phyloP scores from a whole-genome alignment of 148 eudicot genomes.

The Diospyros lotus region DNA sequence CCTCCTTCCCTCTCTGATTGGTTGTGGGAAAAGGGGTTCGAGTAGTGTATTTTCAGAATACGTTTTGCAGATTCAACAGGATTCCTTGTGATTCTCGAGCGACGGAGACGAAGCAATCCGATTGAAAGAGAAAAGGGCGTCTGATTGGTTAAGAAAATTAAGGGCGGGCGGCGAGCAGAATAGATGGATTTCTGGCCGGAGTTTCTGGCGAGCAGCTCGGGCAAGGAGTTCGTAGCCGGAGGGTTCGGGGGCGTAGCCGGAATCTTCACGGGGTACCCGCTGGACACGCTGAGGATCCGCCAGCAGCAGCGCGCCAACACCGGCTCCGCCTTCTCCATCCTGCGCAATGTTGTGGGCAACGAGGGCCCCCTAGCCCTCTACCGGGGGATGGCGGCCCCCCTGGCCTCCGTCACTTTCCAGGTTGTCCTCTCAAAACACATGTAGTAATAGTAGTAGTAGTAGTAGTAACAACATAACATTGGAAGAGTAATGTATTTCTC shows the following conservation, averaged over 20 bases:
- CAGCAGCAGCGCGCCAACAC: slow-evolving; percentile 56
- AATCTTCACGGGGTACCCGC: slow-evolving; percentile 77
- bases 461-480: too few species aligned
- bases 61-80: not conserved
- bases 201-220: slow-evolving; percentile 85
- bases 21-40: not conserved
- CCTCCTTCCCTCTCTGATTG: not conserved
- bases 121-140: too few species aligned
- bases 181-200: slow-evolving; percentile 97
- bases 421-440: slow-evolving; percentile 21
- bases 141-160: not conserved
- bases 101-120: not conserved
- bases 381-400: slow-evolving; percentile 89
- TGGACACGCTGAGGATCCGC: slow-evolving; percentile 72
- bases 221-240: slow-evolving; percentile 89
- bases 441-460: too few species aligned
- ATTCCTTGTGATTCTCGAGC: not conserved
- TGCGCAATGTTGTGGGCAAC: slow-evolving; percentile 38
- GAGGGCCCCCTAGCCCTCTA: slow-evolving; percentile 68
- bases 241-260: slow-evolving; percentile 91
- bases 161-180: not conserved
- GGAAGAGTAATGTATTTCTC: too few species aligned
- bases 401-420: slow-evolving; percentile 90
- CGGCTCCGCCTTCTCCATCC: slow-evolving; percentile 55
- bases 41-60: not conserved